Conservation (phyloP, 345 rosid genomes). For the Euphorbia tirucalli region DNA sequence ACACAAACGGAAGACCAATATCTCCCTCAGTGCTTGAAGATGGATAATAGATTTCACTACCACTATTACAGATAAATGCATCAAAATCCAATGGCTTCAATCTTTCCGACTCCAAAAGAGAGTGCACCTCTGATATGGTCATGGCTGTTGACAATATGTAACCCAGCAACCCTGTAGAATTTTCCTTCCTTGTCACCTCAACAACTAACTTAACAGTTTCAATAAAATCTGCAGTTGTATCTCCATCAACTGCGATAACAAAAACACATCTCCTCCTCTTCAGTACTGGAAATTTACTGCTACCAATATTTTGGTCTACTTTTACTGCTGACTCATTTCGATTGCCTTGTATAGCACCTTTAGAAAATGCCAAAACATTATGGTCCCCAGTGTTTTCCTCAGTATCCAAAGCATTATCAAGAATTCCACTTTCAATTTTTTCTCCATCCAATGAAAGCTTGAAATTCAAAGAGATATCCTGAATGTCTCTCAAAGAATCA, state of each 20-base stretch:
- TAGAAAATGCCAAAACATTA: slow-evolving; percentile 32
- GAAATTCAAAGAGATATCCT: slow-evolving; percentile 23
- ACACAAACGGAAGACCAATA: slow-evolving; percentile 14
- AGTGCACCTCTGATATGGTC: slow-evolving; percentile 25
- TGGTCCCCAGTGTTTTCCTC: slow-evolving; percentile 17
- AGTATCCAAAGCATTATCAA: slow-evolving; percentile 18
- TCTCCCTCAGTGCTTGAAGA: slow-evolving; percentile 11
- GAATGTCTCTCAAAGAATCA: slow-evolving; percentile 29
- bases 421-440: slow-evolving; percentile 13
- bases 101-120: slow-evolving; percentile 18
- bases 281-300: slow-evolving; percentile 11
- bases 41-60: slow-evolving; percentile 26
- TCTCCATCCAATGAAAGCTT: slow-evolving; percentile 28
- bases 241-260: slow-evolving; percentile 24
- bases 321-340: slow-evolving; percentile 15
- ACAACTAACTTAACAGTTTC: slow-evolving; percentile 16
- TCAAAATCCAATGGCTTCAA: slow-evolving; percentile 22
- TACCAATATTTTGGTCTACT: not conserved
- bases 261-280: slow-evolving; percentile 19
- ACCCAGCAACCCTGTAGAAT: slow-evolving; percentile 18
- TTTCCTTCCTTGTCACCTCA: slow-evolving; percentile 10
- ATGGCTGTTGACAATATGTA: slow-evolving; percentile 20
- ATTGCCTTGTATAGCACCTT: slow-evolving; percentile 22
- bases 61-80: slow-evolving; percentile 30
- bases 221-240: slow-evolving; percentile 17